Conservation (phyloP, 108 stramenopile species). For the Cyclotella distinguenda region DNA sequence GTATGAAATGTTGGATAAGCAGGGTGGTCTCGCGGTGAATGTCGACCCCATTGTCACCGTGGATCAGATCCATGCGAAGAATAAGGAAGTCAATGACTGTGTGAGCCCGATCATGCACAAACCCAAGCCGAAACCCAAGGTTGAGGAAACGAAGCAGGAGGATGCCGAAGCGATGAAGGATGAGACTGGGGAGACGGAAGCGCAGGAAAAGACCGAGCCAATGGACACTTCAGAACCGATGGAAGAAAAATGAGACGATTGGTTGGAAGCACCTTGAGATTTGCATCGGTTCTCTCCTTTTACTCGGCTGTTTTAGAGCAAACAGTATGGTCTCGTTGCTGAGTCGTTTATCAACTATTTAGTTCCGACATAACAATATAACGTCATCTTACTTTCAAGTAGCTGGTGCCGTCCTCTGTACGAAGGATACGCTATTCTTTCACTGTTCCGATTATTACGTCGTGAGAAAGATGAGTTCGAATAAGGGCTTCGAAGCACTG, state of each 20-base stretch:
- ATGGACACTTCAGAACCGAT: slow-evolving; percentile 71
- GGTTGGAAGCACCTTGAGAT: background rate
- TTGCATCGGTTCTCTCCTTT: background rate
- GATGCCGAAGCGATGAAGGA: slow-evolving; percentile 44
- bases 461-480: no score
- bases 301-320: no score
- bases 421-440: no score
- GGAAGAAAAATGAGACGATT: slow-evolving; percentile 28
- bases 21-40: slow-evolving; percentile 66
- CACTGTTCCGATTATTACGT: no score
- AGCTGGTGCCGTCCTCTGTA: no score
- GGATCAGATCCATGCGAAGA: slow-evolving; percentile 68
- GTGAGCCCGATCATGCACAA: slow-evolving; percentile 92
- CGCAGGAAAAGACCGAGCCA: slow-evolving; percentile 48
- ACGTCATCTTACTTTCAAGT: no score
- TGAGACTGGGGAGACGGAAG: no score
- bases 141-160: slow-evolving; percentile 60
- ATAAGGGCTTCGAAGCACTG: no score
- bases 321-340: no score
- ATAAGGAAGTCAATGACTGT: slow-evolving; percentile 60
- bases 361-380: no score
- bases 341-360: no score
- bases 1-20: slow-evolving; percentile 91
- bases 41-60: slow-evolving; percentile 84
- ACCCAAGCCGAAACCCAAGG: slow-evolving; percentile 85